Conservation (phyloP, 208 protist species). For the Leishmania amazonensis region DNA sequence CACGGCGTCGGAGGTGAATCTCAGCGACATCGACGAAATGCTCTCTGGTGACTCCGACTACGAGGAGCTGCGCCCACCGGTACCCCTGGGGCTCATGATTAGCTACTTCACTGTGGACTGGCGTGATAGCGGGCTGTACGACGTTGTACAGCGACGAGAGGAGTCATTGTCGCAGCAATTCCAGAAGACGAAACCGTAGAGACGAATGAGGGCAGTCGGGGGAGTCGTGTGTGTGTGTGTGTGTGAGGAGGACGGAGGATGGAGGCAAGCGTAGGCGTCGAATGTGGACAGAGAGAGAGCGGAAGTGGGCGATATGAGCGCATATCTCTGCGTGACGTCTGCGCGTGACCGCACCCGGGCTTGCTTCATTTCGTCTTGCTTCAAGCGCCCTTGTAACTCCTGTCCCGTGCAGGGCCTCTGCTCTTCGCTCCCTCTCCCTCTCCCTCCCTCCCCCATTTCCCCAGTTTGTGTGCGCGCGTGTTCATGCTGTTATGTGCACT, state of each 20-base stretch:
- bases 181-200: not conserved
- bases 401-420: not conserved
- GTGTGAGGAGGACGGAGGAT: not conserved
- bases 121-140: conserved; percentile 68
- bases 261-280: not conserved
- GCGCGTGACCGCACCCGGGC: not conserved
- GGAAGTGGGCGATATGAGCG: not conserved
- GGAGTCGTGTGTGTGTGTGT: not conserved
- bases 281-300: not conserved
- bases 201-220: not conserved
- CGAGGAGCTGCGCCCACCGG: conserved; percentile 49
- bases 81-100: conserved; percentile 70
- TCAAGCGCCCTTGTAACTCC: not conserved
- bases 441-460: not conserved
- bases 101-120: conserved; percentile 66
- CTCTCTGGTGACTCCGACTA: conserved; percentile 25
- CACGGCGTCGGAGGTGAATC: conserved; percentile 28
- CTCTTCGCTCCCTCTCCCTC: not conserved
- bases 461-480: not conserved
- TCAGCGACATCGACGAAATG: conserved; percentile 29
- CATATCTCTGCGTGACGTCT: not conserved
- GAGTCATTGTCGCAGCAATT: conserved; percentile 13
- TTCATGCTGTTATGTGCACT: not conserved
- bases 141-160: conserved; percentile 33
- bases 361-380: not conserved